Evolutionary conservation across 108 stramenopile genomes (phyloP).

Genomic region (Pseudonitzschia multistriata): DNA sequence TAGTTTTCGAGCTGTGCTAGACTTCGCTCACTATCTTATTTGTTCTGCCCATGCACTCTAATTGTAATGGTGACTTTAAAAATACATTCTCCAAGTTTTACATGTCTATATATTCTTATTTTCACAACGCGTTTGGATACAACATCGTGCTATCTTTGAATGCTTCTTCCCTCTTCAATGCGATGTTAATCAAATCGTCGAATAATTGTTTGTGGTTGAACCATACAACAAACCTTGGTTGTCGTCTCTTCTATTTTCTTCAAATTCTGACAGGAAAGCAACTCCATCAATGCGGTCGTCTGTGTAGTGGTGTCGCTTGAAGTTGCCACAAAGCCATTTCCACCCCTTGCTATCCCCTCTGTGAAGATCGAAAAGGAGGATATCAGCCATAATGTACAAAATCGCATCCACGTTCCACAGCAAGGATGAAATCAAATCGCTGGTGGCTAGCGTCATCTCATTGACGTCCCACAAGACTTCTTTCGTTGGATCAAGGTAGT

Average conservation of each 20-base stretch:
- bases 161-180: not conserved
- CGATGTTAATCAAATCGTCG: not conserved
- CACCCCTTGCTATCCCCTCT: not conserved
- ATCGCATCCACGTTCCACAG: conserved; percentile 10
- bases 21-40: too few species aligned
- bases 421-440: not conserved
- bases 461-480: not conserved
- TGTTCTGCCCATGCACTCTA: too few species aligned
- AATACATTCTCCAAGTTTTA: too few species aligned
- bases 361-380: conserved; percentile 1
- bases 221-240: not conserved
- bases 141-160: too few species aligned
- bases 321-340: not conserved
- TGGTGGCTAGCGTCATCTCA: not conserved
- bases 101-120: not conserved
- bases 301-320: not conserved
- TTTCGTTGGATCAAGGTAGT: not conserved
- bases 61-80: too few species aligned
- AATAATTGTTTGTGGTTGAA: not conserved
- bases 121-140: not conserved
- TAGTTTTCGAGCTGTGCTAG: too few species aligned
- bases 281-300: not conserved
- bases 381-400: conserved; percentile 9
- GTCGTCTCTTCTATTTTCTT: not conserved
- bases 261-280: not conserved